Base-by-base conservation (phyloP, 1,139 yeast species). In the Blastobotrys aristatus region DNA sequence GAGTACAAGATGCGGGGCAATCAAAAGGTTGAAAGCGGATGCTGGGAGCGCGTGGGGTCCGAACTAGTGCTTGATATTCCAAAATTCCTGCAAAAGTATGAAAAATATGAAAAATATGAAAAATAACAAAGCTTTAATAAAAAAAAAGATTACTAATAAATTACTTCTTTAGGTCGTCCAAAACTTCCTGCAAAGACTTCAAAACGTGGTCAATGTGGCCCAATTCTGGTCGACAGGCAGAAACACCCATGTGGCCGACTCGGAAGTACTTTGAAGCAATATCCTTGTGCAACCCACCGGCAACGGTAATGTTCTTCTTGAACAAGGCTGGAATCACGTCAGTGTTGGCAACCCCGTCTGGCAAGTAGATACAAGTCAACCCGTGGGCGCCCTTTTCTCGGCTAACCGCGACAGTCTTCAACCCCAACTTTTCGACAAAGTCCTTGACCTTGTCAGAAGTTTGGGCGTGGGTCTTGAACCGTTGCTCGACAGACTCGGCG, bases 221-320 rank as follows among this genome's bases (percentile, higher is more conserved):
- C 49, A 72, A 62, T 53, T 74, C 74, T 32, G 59, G 67, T 51
- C 69, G 69, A 44, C 76, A 73, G 43, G 76, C 72, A 48, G 80
- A 69, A 42, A 78, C 79, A 56, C 97, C 97, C 97, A 90, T 90
- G 70, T 90, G 97, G 29, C 97, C 97, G 52, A 90, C 82, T 69
- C 97, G 80, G 72, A 90, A 87, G 71, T 89, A 89, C 66, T 84
- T 82, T 50, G 85, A 78, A 43, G 80, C 84, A 60, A 88, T 80
- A 20, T 81, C 87, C 68, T 81, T 83, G 71, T 86, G 94, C 57
- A 90, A 82, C 53, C 97, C 97, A 46, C 95, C 95, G 42, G 97
- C 96, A 47, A 90, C 77, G 27, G 84, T 80, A 61, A 85, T 79
- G n/a, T 90, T 95, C 60, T 80, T 78, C 48, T 74, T 67, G 53